Percentiles rank a stretch among this genome's conserved stretches.
These are phyloP conservation scores for Capsicum pubescens DNA, from an alignment of 257 asterid genomes.

Conservation along the genomic window DNA sequence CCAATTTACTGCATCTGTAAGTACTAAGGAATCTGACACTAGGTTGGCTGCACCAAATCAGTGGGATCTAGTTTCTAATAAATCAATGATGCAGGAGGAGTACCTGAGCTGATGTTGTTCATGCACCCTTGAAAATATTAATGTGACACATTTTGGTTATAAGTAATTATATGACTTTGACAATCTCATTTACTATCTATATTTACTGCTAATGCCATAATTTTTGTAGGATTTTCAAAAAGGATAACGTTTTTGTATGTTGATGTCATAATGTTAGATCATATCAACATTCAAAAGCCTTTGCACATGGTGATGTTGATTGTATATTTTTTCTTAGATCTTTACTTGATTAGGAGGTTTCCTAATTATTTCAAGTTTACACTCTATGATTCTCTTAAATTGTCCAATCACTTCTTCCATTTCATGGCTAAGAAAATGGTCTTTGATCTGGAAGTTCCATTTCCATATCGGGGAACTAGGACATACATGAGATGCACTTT, in stretches of 20 bases:
- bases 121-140: too few relatives aligned
- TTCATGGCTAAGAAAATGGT: background rate
- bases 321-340: background rate
- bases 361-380: background rate
- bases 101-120: too few relatives aligned
- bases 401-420: background rate
- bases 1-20: too few relatives aligned
- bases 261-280: background rate
- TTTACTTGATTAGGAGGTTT: background rate
- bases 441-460: background rate
- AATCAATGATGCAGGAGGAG: too few relatives aligned
- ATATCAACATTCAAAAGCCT: background rate
- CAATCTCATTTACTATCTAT: background rate
- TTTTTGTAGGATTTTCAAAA: background rate
- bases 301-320: background rate
- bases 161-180: background rate
- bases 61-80: too few relatives aligned
- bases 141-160: too few relatives aligned
- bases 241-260: background rate
- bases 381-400: background rate
- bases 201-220: background rate
- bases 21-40: too few relatives aligned
- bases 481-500: background rate
- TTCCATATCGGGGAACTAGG: background rate
- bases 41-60: too few relatives aligned